Evolutionary conservation across 2,329 filamentous ascomycete species (phyloP), one percentile per base, ranked within the genome.

Genomic region (Cylindrodendrum hubeiense): DNA sequence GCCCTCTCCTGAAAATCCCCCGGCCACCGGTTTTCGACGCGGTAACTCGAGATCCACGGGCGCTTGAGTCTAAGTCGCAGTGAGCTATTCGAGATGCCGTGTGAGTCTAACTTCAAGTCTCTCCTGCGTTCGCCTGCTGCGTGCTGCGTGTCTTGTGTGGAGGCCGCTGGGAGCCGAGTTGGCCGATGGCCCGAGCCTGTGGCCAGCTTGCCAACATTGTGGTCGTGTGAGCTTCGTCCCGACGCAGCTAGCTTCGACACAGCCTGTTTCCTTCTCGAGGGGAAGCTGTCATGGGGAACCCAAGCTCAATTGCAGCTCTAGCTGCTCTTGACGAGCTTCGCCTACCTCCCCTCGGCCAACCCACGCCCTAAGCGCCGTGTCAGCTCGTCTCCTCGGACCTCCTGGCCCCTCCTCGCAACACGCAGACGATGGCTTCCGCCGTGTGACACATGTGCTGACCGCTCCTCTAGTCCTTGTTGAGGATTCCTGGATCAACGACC

Each of bases 401-500:
- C 49, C 28, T 26, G 56, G 39, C 43, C 59, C 60, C 60, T 26
- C 46, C 57, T 46, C 60, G 21, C 60, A 21, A 63, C 53, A 44
- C 39, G 30, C 52, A 50, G 30, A 54, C 34, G 30, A 43, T 44
- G 34, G 39, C 24, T 17, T 56, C 43, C 43, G 17, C 39, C 33
- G 17, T 46, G 19, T 62, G 57, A 49, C 58, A 63, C 58, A 63
- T 64, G 60, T 63, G 63, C 74, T 75, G 53, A 74, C 68, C n/a
- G 26, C 49, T 41, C 6, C 43, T 60, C 24, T 65, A 81, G 79
- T 80, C 70, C 77, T 80, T 70, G 67, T 73, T 60, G 79, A 81
- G 71, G 79, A 81, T 75, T 71, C 78, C 76, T 81, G 77, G 77
- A 79, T 81, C 67, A 75, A 79, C 60, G 75, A 74, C 74, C 79